These are phyloP conservation scores for Nyssa sinensis DNA, from an alignment of 148 eudicot species.

Conservation along the genomic window DNA sequence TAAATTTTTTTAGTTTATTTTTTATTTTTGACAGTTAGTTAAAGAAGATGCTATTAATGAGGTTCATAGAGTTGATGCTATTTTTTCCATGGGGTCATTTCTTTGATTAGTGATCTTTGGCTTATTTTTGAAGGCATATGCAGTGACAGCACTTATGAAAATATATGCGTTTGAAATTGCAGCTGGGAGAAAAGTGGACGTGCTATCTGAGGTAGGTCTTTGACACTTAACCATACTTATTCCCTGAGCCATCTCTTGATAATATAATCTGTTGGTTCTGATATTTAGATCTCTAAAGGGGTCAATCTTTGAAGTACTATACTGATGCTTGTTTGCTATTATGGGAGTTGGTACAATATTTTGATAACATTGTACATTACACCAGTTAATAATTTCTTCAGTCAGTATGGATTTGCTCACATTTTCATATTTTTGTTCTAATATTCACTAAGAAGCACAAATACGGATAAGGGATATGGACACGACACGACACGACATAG, in stretches of 20 bases:
- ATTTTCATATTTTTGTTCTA: too few species aligned
- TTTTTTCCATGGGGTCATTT: background rate
- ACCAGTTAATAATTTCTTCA: background rate
- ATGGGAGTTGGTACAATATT: background rate
- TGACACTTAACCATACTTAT: background rate
- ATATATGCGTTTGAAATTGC: constrained; percentile 85
- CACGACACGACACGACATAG: too few species aligned
- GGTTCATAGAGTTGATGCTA: background rate
- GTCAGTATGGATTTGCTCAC: background rate
- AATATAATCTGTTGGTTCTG: background rate
- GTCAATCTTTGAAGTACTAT: background rate
- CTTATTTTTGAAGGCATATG: constrained; percentile 77
- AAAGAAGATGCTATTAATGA: background rate
- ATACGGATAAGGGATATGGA: too few species aligned
- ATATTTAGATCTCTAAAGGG: background rate
- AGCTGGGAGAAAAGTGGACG: constrained; percentile 79
- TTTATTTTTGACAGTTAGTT: background rate
- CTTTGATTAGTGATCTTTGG: constrained; percentile 5
- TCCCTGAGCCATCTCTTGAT: background rate
- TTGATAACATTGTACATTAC: background rate
- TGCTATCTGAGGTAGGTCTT: constrained; percentile 80
- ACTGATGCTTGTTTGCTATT: background rate
- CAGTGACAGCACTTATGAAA: constrained; percentile 86
- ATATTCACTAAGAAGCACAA: too few species aligned
- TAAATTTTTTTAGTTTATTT: background rate